A percentile compares a stretch with the other conserved stretches of the same genome.
Conservation (phyloP, 1,284 basidiomycete species). For the Serendipita sp. region DNA sequence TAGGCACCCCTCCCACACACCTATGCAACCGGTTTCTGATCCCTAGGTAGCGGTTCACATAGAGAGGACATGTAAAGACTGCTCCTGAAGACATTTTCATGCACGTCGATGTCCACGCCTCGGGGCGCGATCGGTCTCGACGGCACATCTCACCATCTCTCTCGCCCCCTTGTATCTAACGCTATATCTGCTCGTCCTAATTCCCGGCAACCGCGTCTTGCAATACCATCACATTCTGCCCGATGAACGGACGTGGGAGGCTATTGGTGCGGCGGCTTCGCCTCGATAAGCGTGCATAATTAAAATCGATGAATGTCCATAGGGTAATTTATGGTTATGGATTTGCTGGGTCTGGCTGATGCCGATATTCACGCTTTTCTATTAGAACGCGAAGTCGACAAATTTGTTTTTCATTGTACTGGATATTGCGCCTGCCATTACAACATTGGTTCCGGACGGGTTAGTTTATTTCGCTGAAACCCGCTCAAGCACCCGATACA, state of each 20-base stretch:
- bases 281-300: conserved; percentile 2
- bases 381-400: neutral
- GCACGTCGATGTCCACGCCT: neutral
- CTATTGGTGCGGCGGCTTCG: neutral
- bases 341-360: neutral
- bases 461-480: too few relatives aligned
- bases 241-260: neutral
- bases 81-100: neutral
- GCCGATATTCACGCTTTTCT: neutral
- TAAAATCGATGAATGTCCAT: neutral
- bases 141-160: neutral
- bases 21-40: neutral
- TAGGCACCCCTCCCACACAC: neutral
- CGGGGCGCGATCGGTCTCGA: neutral
- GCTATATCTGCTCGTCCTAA: neutral
- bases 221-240: neutral
- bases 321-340: neutral
- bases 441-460: neutral
- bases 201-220: neutral
- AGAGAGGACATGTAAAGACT: neutral
- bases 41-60: neutral
- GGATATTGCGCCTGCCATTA: neutral
- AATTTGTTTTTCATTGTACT: neutral
- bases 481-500: too few relatives aligned
- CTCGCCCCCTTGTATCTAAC: neutral